Conservation (phyloP, 257 asterid genomes). For the Penstemon eatonii region DNA sequence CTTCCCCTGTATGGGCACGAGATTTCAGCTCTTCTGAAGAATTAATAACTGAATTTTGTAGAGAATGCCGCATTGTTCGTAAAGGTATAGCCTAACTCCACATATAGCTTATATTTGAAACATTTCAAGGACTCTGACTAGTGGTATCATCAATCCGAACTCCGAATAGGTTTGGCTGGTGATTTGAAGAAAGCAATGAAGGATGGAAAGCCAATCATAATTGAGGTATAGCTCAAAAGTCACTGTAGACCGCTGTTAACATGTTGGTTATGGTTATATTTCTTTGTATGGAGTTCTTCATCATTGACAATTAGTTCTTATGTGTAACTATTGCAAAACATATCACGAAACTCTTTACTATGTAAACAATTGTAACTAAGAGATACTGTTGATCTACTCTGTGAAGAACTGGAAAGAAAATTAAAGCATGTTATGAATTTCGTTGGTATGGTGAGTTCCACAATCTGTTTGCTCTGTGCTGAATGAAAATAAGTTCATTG, state of each 20-base stretch:
- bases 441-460: not conserved
- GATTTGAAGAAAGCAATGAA: conserved; percentile 98
- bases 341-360: conserved; percentile 7
- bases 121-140: conserved; percentile 22
- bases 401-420: conserved; percentile 4
- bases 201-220: conserved; percentile 97
- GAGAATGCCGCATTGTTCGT: conserved; percentile 98
- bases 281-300: conserved; percentile 14
- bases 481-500: not conserved
- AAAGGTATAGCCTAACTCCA: conserved; percentile 59
- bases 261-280: conserved; percentile 17
- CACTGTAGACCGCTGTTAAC: conserved; percentile 15
- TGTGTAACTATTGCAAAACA: conserved; percentile 11
- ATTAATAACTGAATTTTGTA: conserved; percentile 87
- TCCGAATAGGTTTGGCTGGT: conserved; percentile 84
- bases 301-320: conserved; percentile 1
- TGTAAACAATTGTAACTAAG: not conserved
- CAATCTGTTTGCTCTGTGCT: conserved; percentile 1
- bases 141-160: conserved; percentile 12
- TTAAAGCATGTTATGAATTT: not conserved
- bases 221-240: conserved; percentile 60
- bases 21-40: conserved; percentile 89
- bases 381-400: not conserved
- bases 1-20: conserved; percentile 96
- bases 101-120: conserved; percentile 11